Base-by-base conservation (phyloP, 1,284 basidiomycete genomes). In the Malassezia psittaci region DNA sequence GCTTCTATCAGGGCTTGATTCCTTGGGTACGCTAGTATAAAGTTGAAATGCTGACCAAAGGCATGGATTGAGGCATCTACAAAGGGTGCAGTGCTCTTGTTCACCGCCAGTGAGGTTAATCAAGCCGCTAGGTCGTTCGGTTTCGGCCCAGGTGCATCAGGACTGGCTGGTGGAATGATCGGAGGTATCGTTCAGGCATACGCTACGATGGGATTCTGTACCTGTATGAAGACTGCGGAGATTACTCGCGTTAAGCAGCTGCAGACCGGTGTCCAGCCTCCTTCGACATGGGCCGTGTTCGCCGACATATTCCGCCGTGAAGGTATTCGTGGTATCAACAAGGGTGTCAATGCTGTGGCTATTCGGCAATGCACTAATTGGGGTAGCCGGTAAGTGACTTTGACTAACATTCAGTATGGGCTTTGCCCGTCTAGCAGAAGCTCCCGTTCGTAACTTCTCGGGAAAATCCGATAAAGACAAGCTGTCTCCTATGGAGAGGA, bases 41-140 rank as follows among this genome's bases (percentile, higher is more conserved):
- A 24, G n/a, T 11, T 7, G 33, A 11, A 34, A 13, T 29, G 48
- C 29, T 51, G 32, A 21, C 38, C 5, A 19, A 39, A 35, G 44
- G 94, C 94, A 29, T 98, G 94, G 94, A 96, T 99, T 71, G 94
- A 99, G 77, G 94, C 93, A 1, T 96, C 91, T 1, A 98, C 94
- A 2, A 99, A 99, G 76, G 94, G 94, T 50, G 94, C 82, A 51
- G 94, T 99, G 37, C 81, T 99, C 37, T 81, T 99, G 60, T 98
- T 98, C 79, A 86, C 91, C 32, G 90, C 93, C 19, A 86, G 90
- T 3, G 94, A 96, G 77, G 87, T 98, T 49, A 90, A 98, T 76
- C 83, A 83, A 35, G 81, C 81, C 48, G 72, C 77, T 8, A 79
- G 80, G 35, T 79, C 82, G 37, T 77, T 86, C 66, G 88, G 88